These are phyloP conservation scores for Phylloporus arenicola DNA, from an alignment of 768 basidiomycete species.

Conservation along the genomic window DNA sequence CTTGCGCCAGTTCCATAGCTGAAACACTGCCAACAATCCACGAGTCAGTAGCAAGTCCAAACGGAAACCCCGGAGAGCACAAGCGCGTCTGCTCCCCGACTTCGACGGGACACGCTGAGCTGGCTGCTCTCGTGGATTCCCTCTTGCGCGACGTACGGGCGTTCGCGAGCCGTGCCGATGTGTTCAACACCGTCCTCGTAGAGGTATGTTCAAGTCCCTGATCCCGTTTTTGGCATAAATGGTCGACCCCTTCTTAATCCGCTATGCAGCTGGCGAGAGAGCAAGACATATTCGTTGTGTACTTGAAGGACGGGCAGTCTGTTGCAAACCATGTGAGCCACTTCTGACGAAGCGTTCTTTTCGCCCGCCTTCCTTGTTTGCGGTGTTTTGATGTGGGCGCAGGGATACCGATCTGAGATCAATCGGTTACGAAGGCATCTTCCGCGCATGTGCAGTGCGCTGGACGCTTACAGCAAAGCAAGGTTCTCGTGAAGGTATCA, in stretches of 20 bases:
- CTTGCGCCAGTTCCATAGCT: background rate
- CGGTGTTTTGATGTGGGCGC: background rate
- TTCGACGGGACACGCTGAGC: background rate
- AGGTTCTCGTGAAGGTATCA: background rate
- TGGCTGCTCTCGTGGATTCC: background rate
- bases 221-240: background rate
- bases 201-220: slow-evolving; percentile 8
- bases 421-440: slow-evolving; percentile 14
- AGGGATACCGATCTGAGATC: slow-evolving; percentile 17
- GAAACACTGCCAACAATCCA: background rate
- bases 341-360: background rate
- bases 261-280: slow-evolving; percentile 10
- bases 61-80: background rate
- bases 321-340: slow-evolving; percentile 4
- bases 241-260: background rate
- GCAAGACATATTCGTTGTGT: slow-evolving; percentile 15
- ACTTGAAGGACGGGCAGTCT: slow-evolving; percentile 19
- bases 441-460: slow-evolving; percentile 9
- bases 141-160: slow-evolving; percentile 10
- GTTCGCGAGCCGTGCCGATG: slow-evolving; percentile 4
- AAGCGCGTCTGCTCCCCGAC: background rate
- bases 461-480: slow-evolving; percentile 18
- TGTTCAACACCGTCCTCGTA: slow-evolving; percentile 9
- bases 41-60: background rate
- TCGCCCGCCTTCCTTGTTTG: background rate